Percentiles rank a stretch among this genome's conserved stretches.
Evolutionary conservation across 2,329 filamentous ascomycete species (phyloP).

Genomic region (Epichloe sp.): DNA sequence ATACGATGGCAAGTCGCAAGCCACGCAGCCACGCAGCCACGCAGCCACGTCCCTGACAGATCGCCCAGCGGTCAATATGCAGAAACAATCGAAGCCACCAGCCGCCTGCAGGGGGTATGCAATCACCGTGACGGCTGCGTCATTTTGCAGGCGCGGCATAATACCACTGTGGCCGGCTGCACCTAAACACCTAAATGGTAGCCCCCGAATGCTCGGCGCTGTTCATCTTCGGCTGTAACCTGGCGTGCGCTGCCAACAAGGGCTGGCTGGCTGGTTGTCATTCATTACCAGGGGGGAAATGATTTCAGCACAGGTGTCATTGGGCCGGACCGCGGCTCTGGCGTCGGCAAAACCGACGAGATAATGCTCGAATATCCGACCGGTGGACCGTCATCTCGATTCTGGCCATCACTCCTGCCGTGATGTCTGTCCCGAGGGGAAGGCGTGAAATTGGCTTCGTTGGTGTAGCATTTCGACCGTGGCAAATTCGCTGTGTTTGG

Average conservation of each 20-base stretch:
- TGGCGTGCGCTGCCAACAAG: not conserved
- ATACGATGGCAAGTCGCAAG: no score
- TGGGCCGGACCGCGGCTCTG: not conserved
- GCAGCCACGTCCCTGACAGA: no score
- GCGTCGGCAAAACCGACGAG: not conserved
- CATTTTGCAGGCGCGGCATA: slow-evolving; percentile 1
- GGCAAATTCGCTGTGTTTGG: not conserved
- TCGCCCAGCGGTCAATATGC: no score
- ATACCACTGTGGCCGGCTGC: no score
- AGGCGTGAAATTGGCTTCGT: not conserved
- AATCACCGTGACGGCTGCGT: not conserved
- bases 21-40: no score
- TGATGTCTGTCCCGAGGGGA: no score
- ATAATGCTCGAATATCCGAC: not conserved
- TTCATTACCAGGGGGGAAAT: not conserved
- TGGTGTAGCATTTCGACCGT: not conserved
- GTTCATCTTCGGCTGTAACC: not conserved
- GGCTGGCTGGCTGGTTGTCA: not conserved
- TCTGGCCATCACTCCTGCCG: not conserved
- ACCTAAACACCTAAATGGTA: no score
- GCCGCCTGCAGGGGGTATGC: no score
- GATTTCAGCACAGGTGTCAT: not conserved
- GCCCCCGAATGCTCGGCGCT: not conserved
- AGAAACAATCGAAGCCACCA: no score
- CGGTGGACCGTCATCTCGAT: not conserved